Conservation (phyloP, 805 yeast species). For the Starmerella bombicola region DNA sequence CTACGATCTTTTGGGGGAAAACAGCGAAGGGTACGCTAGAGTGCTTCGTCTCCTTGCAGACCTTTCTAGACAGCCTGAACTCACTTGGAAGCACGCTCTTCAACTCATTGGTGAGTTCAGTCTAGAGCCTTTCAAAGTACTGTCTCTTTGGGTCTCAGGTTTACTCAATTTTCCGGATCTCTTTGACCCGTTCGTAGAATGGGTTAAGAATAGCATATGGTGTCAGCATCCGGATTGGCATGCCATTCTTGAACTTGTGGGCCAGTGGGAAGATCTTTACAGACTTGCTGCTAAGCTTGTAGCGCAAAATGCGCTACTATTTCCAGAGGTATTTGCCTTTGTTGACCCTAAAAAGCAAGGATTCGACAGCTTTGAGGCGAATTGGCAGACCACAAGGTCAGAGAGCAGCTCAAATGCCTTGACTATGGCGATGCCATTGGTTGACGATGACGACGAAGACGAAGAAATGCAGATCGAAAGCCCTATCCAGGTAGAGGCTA, state of each 20-base stretch:
- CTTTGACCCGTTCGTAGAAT: background rate
- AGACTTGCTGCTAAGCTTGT: conserved; percentile 7
- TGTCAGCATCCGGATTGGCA: conserved; percentile 7
- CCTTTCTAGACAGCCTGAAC: background rate
- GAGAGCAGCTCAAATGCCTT: conserved; percentile 9
- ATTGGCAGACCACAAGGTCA: conserved; percentile 1
- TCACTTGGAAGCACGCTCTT: conserved; percentile 1
- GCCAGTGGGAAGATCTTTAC: background rate
- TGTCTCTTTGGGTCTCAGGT: conserved; percentile 4
- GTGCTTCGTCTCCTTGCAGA: background rate
- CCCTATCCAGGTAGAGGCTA: background rate
- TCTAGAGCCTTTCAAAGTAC: conserved; percentile 15
- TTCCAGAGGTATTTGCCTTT: conserved; percentile 6
- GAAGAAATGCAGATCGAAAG: conserved; percentile 1
- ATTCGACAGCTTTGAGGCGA: conserved; percentile 2
- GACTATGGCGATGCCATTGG: conserved; percentile 16
- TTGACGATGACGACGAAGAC: conserved; percentile 17
- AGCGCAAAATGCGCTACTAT: conserved; percentile 1
- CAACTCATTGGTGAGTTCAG: conserved; percentile 7
- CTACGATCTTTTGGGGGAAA: conserved; percentile 11
- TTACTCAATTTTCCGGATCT: background rate
- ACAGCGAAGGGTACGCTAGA: conserved; percentile 4
- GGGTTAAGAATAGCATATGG: conserved; percentile 4
- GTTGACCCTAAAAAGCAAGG: conserved; percentile 2
- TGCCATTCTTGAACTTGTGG: conserved; percentile 5